Evolutionary conservation across 2,329 filamentous ascomycete species (phyloP), one percentile per base, ranked within the genome.

Genomic region (Penicillium vulpinum): DNA sequence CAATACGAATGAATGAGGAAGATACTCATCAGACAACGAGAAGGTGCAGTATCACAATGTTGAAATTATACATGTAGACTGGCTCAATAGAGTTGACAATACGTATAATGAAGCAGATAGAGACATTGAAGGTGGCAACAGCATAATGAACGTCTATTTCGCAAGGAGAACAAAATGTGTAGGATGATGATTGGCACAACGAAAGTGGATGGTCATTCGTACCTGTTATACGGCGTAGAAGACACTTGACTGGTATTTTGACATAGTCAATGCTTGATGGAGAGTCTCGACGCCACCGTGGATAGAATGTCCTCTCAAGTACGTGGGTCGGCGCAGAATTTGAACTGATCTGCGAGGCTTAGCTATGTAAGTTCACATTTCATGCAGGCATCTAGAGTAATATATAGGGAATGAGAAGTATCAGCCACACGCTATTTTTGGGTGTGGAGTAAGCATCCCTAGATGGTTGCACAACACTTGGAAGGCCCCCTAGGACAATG

Each of bases 381-480:
- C 35, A 50, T 40, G 35, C n/a, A 49, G 24, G 33, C 16, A 33
- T 13, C 40, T 26, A n/a, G 29, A 35, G 21, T 26, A 26, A 22
- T 36, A 36, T 36, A 47, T 26, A 50, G 22, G 4, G n/a, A 29
- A 16, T 26, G 18, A 13, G 6, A 6, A n/a, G 47, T 40, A 16
- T 46, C 24, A 53, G 50, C 50, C 50, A 53, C 50, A 29, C 16
- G 47, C 24, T 53, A 53, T 53, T 53, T 53, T 53, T 53, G 51
- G 51, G 35, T 21, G 51, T 53, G 51, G 51, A 46, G 41, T 24
- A 53, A 47, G 41, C 8, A 33, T 2, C 43, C 13, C 13, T 47
- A 31, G 10, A 36, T 13, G 33, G 11, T 29, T 46, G 31, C 13
- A 38, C 21, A 43, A 31, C n/a, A n/a, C 2, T 24, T 15, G 31